Evolutionary conservation across 2,329 filamentous ascomycete genomes (phyloP).

Genomic region (Tolypocladium ophioglossoides): DNA sequence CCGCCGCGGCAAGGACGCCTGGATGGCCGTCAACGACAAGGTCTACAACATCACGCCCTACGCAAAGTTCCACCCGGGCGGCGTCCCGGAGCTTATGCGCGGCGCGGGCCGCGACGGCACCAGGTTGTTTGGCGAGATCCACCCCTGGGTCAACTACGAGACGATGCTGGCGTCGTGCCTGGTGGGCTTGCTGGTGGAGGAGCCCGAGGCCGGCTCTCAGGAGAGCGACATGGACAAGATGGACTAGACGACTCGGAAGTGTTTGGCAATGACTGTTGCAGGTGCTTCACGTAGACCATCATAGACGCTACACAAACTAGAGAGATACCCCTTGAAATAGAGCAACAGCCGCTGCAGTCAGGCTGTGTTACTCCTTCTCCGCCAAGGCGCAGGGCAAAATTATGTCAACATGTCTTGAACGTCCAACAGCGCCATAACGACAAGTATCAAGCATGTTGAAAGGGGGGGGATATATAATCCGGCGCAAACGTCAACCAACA

Average conservation of each 20-base stretch:
- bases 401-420: background rate
- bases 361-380: background rate
- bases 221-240: slow-evolving; percentile 46
- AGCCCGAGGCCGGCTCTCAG: slow-evolving; percentile 28
- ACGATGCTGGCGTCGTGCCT: slow-evolving; percentile 56
- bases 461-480: background rate
- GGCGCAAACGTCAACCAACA: background rate
- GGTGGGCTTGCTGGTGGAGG: slow-evolving; percentile 52
- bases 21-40: slow-evolving; percentile 80
- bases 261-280: background rate
- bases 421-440: background rate
- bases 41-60: slow-evolving; percentile 95
- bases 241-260: slow-evolving; percentile 31
- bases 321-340: background rate
- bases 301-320: background rate
- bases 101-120: slow-evolving; percentile 53
- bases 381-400: too few relatives aligned
- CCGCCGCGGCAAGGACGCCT: slow-evolving; percentile 74
- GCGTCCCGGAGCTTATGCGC: slow-evolving; percentile 59
- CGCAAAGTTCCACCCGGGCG: slow-evolving; percentile 81
- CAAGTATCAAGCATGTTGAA: background rate
- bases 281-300: background rate
- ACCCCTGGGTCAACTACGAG: slow-evolving; percentile 65
- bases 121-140: slow-evolving; percentile 53
- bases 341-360: background rate